Percentiles rank a stretch among this genome's conserved stretches.
Evolutionary conservation across 2,329 filamentous ascomycete species (phyloP).

Genomic region (Stagonosporopsis cucurbitacearum): DNA sequence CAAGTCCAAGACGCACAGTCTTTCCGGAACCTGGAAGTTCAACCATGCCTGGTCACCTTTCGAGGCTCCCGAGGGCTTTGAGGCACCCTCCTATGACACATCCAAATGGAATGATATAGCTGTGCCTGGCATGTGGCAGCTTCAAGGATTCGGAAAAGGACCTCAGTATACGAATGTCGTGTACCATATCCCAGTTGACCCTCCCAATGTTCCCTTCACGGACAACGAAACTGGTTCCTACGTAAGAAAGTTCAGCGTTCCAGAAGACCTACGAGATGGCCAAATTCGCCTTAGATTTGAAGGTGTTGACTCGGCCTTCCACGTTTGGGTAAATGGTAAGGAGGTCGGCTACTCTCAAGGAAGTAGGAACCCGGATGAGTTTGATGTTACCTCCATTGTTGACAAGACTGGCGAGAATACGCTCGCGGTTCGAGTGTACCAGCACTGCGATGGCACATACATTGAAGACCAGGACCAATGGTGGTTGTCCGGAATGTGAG

Average conservation of each 20-base stretch:
- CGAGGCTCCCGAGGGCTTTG: conserved; percentile 46
- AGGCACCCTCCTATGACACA: conserved; percentile 43
- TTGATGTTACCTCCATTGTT: conserved; percentile 66
- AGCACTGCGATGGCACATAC: conserved; percentile 72
- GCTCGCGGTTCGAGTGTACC: conserved; percentile 70
- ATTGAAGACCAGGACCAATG: conserved; percentile 75
- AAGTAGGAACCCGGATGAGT: conserved; percentile 71
- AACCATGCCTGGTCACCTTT: conserved; percentile 46
- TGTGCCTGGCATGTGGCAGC: conserved; percentile 73
- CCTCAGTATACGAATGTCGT: conserved; percentile 74
- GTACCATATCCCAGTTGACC: conserved; percentile 70
- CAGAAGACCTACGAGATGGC: conserved; percentile 55
- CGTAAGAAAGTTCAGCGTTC: conserved; percentile 62
- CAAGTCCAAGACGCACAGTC: conserved; percentile 43
- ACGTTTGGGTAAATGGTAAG: conserved; percentile 70
- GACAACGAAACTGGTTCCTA: conserved; percentile 72
- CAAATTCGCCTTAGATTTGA: conserved; percentile 72
- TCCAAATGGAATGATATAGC: conserved; percentile 60
- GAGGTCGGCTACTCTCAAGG: conserved; percentile 73
- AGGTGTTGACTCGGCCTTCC: conserved; percentile 74
- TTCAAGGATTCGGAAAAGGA: conserved; percentile 67
- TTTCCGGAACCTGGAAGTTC: conserved; percentile 50
- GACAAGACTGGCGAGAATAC: conserved; percentile 57
- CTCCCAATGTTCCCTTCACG: conserved; percentile 64
- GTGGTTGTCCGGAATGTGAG: conserved; percentile 65